Evolutionary conservation across 768 basidiomycete species (phyloP), one percentile per base, ranked within the genome.

Genomic region (Calocybe gangraenosa): DNA sequence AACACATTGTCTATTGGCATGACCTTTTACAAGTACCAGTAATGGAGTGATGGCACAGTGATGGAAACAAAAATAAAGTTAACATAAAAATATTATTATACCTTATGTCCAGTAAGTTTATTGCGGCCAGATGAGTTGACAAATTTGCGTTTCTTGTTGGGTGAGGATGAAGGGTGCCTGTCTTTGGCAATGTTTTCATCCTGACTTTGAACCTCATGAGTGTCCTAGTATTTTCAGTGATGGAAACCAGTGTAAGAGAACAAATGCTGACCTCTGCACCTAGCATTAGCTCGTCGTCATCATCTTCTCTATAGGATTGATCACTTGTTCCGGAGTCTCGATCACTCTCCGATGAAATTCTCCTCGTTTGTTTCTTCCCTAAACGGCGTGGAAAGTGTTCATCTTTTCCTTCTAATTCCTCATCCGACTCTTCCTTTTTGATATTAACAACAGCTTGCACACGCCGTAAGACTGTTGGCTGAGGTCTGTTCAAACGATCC

Each of bases 361-460:
- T 28, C 25, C 11, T 11, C 6, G 25, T 5, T 28, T 11, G 25
- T 28, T 6, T 11, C 11, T 11, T 28, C 25, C 6, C 11, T 11
- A 5, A 11, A 28, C 25, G 25, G 11, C 11, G 25, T 28, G 25
- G 25, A 28, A 11, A 11, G 25, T 28, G 25, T 6, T 6, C 25
- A 28, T 6, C 25, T 28, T 5, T 11, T 4, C 52, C 23, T 20
- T 39, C 41, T 1, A 46, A 37, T 23, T 54, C 51, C 1, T 44
- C 46, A 21, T 56, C 55, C 3, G 70, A 67, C 2, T 78, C 79
- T 59, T 87, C 84, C 44, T 73, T 73, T 54, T 87, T 87, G 30
- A 87, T 76, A 25, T 74, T 68, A 1, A 86, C 65, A 15, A 86
- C 70, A 5, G 85, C 81, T 17, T 79, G 76, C 7, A 87, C 85